Conservation (phyloP, 352 stramenopile genomes). For the Globisporangium echinulatum region DNA sequence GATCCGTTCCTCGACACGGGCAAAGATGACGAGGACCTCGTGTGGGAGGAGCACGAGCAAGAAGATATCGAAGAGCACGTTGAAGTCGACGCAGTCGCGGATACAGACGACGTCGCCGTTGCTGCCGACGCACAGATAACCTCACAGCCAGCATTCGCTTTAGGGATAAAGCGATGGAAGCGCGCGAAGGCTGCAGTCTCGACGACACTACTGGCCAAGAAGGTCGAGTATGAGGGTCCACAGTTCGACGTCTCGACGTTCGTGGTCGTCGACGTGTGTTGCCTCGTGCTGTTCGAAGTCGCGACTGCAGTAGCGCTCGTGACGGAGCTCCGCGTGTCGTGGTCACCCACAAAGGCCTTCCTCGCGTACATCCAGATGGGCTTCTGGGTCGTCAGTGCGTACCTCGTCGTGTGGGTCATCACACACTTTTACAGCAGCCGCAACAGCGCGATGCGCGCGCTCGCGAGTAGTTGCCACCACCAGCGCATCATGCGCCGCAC, state of each 20-base stretch:
- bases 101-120: no score
- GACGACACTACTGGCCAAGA: conserved; percentile 53
- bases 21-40: conserved; percentile 54
- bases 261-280: conserved; percentile 68
- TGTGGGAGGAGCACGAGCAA: conserved; percentile 19
- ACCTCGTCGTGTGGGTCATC: conserved; percentile 64
- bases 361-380: conserved; percentile 63
- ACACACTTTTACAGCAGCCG: conserved; percentile 76
- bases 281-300: conserved; percentile 64
- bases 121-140: no score
- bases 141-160: not conserved
- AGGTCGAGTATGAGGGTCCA: conserved; percentile 46
- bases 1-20: conserved; percentile 51
- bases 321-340: conserved; percentile 39
- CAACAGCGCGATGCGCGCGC: conserved; percentile 65
- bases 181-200: conserved; percentile 42
- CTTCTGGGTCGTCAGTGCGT: conserved; percentile 51
- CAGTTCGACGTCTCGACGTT: conserved; percentile 70
- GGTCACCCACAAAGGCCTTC: conserved; percentile 58
- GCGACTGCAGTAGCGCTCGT: conserved; percentile 40
- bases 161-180: conserved; percentile 45
- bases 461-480: conserved; percentile 68
- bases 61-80: conserved; percentile 23
- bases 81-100: conserved; percentile 5
- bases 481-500: conserved; percentile 47